Evolutionary conservation across 148 eudicot genomes (phyloP).

Genomic region (Oxyria digyna): DNA sequence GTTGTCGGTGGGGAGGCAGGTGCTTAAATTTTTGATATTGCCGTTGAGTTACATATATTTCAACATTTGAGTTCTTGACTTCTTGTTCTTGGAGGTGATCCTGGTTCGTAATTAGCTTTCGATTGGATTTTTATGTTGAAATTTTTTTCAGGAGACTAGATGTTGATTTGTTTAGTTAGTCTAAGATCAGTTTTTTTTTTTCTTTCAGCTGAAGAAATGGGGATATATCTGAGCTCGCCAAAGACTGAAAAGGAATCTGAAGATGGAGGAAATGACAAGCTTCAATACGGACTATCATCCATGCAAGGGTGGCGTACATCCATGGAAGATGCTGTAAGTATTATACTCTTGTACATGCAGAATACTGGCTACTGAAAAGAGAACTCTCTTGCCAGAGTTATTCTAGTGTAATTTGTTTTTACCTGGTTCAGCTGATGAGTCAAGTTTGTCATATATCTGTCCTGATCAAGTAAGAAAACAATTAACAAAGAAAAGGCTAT

Average conservation of each 20-base stretch:
- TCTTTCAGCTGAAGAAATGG: constrained; percentile 24
- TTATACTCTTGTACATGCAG: not conserved
- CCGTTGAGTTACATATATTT: not conserved
- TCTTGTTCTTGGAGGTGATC: no score
- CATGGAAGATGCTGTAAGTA: constrained; percentile 76
- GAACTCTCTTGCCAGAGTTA: not conserved
- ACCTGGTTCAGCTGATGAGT: not conserved
- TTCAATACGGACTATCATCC: constrained; percentile 58
- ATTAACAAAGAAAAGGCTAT: not conserved
- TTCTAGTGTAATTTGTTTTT: not conserved
- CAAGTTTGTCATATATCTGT: not conserved
- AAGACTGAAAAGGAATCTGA: constrained; percentile 52
- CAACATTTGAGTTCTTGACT: not conserved
- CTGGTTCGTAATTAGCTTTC: not conserved
- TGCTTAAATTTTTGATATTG: not conserved
- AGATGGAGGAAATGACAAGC: constrained; percentile 51
- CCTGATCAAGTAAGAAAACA: not conserved
- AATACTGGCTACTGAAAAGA: not conserved
- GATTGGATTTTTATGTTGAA: not conserved
- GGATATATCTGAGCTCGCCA: constrained; percentile 62
- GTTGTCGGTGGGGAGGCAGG: not conserved
- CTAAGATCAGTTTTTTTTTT: not conserved
- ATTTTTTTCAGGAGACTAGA: not conserved
- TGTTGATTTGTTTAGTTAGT: not conserved
- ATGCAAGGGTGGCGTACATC: constrained; percentile 85